Evolutionary conservation across 352 stramenopile genomes (phyloP).

Genomic region (Globisporangium barbulae): DNA sequence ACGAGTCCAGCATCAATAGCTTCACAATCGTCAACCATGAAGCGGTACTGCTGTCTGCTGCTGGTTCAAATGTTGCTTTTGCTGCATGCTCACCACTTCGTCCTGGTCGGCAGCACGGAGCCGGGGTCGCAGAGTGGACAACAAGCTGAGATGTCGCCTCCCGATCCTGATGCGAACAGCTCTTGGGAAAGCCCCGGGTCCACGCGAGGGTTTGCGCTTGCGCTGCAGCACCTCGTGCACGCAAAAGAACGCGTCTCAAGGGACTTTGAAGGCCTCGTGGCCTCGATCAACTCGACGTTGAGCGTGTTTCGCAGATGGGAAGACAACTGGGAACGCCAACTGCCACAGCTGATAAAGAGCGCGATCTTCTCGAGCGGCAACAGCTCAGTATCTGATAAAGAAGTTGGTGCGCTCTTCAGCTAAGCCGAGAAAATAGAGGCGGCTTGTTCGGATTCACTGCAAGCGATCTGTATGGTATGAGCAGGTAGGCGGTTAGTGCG

Average conservation of each 20-base stretch:
- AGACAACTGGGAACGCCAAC: background rate
- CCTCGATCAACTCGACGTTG: background rate
- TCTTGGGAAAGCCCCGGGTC: background rate
- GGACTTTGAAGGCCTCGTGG: background rate
- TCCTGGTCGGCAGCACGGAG: background rate
- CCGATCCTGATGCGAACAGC: background rate
- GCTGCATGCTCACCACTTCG: background rate
- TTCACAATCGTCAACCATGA: background rate
- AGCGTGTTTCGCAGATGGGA: background rate
- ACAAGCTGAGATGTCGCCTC: background rate
- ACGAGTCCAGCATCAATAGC: background rate
- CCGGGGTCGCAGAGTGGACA: background rate
- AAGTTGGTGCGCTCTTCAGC: background rate
- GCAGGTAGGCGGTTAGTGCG: background rate
- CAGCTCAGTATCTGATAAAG: background rate
- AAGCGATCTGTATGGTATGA: background rate
- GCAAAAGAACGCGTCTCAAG: background rate
- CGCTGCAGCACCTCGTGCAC: background rate
- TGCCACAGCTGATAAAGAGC: background rate
- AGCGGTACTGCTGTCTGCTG: background rate
- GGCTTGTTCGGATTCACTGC: background rate
- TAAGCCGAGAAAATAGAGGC: background rate
- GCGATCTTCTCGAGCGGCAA: background rate
- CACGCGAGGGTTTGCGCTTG: background rate
- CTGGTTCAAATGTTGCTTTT: background rate